Base-by-base conservation (phyloP, 805 yeast genomes). In the Priceomyces melissophilus region DNA sequence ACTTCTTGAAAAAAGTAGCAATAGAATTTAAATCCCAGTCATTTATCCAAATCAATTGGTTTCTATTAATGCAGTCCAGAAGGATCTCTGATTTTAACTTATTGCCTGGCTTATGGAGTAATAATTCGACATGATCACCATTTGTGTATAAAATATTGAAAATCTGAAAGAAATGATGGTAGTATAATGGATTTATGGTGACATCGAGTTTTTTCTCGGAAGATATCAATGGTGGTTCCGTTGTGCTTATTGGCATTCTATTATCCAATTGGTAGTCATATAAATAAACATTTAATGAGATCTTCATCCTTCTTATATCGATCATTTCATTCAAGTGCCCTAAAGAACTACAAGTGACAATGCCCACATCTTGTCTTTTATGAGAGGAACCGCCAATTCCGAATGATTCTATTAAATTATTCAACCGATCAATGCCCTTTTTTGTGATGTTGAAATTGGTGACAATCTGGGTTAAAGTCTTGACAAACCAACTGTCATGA, bases 401-500 rank as follows among this genome's bases (percentile, higher is more conserved):
- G 38, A 58, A 54, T n/a, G 51, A 48, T 16, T 60, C 64, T 16
- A 65, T 42, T 29, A 62, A 41, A 26, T 50, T 46, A 39, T 59
- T 65, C 37, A 66, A 40, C 26, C 47, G 46, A 27, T 55, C 54
- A 11, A 66, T 38, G 39, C 56, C 59, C 39, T 59, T 60, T 35
- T 53, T 61, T 12, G 73, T 67, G n/a, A 56, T 31, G 39, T 60
- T 58, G 40, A 85, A 81, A 53, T 82, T 84, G 41, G 81, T 71
- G 44, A 87, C 65, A 16, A 88, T 74, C 40, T 85, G 89, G 11
- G 84, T 76, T 29, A 87, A 75, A 0, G 95, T 82, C 51, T 88
- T 79, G 20, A 87, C 77, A 63, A 90, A 77, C 93, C 96, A 89
- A 35, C 85, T 83, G 50, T 90, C 96, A 61, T 91, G 97, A 2